Evolutionary conservation across 2,329 filamentous ascomycete species (phyloP).

Genomic region (Colletotrichum sp.): DNA sequence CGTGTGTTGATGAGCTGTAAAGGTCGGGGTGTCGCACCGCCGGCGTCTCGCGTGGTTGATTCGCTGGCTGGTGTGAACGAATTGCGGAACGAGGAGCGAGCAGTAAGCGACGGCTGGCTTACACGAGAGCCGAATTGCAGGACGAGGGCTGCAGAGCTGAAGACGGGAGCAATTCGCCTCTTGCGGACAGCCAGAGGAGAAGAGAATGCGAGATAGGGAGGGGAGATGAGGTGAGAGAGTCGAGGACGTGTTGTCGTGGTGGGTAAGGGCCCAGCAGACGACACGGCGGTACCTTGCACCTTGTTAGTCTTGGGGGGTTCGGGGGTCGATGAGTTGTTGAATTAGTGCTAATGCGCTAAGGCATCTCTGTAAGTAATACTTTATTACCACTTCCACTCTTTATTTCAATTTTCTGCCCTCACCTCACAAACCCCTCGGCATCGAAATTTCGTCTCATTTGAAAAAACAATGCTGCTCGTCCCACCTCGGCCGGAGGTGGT

Average conservation of each 20-base stretch:
- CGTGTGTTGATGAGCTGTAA: neutral
- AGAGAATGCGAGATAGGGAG: neutral
- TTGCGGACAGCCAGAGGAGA: neutral
- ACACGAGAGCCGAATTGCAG: neutral
- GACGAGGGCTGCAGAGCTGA: neutral
- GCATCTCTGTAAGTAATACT: neutral
- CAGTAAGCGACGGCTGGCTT: neutral
- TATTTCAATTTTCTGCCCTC: neutral
- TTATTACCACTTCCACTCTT: slow-evolving; percentile 1
- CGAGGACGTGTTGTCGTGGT: neutral
- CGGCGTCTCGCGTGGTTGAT: slow-evolving; percentile 1
- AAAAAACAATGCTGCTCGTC: neutral
- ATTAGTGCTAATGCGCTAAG: slow-evolving; percentile 10
- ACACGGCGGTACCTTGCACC: neutral
- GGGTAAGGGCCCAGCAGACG: neutral
- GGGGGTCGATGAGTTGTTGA: slow-evolving; percentile 7
- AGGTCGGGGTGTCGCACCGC: neutral
- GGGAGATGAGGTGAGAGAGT: neutral
- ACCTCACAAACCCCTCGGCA: neutral
- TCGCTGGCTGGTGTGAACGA: neutral
- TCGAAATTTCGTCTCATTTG: neutral
- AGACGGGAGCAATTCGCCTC: neutral
- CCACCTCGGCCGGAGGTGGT: neutral
- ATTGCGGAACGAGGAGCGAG: neutral
- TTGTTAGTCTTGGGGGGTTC: neutral